phyloP scores from a whole-genome alignment of 2,329 filamentous ascomycete genomes.

The Monosporascus sp. region DNA sequence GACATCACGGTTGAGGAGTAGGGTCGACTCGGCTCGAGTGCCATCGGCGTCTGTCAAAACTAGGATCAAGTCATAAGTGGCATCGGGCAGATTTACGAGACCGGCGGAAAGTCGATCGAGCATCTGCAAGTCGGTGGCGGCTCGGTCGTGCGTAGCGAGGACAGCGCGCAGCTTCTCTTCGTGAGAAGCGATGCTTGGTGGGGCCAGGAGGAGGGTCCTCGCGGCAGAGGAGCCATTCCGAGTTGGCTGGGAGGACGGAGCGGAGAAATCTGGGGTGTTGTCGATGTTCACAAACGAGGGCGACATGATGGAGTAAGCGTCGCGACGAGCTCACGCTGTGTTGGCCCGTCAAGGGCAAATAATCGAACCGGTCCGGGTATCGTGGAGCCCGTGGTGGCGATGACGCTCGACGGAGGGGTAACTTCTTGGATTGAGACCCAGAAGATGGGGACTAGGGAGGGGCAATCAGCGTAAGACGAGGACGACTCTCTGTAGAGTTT shows the following conservation, averaged over 20 bases:
- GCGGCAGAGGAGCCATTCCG: conserved; percentile 17
- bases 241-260: conserved; percentile 10
- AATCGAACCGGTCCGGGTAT: too few relatives aligned
- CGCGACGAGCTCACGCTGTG: too few relatives aligned
- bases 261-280: conserved; percentile 19
- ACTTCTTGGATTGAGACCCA: background rate
- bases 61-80: conserved; percentile 79
- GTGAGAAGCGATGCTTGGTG: conserved; percentile 82
- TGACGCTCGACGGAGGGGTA: conserved; percentile 1
- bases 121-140: conserved; percentile 88
- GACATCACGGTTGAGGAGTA: conserved; percentile 61
- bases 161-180: conserved; percentile 70
- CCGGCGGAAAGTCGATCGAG: conserved; percentile 85
- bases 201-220: conserved; percentile 79
- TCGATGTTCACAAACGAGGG: conserved; percentile 42
- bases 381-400: conserved; percentile 10
- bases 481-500: conserved; percentile 7
- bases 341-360: too few relatives aligned
- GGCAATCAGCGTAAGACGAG: background rate
- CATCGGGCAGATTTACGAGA: conserved; percentile 67
- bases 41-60: conserved; percentile 76
- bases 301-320: conserved; percentile 34
- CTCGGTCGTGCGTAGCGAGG: conserved; percentile 68
- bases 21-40: conserved; percentile 57
- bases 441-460: background rate